phyloP scores from a whole-genome alignment of 2,329 filamentous ascomycete genomes.

The Gnomoniopsis sp. region DNA sequence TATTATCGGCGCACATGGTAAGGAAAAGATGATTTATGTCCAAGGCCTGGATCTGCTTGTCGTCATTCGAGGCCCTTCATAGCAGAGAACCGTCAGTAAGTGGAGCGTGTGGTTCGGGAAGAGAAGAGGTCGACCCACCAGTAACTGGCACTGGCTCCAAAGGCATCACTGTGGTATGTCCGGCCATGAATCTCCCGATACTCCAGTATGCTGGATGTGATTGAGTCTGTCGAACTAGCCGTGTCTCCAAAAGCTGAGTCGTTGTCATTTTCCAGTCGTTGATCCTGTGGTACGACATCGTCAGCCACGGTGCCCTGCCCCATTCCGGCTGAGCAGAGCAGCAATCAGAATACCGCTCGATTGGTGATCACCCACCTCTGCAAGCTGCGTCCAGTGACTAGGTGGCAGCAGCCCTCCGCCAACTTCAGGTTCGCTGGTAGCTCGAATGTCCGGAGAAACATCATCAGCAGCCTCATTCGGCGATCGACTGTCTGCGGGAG shows the following conservation, averaged over 20 bases:
- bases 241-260: conserved; percentile 17
- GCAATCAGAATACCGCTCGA: not conserved
- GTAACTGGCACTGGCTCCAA: conserved; percentile 14
- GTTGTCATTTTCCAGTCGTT: conserved; percentile 12
- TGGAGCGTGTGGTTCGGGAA: not conserved
- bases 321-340: not conserved
- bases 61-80: conserved; percentile 27
- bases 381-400: conserved; percentile 16
- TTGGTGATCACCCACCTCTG: conserved; percentile 8
- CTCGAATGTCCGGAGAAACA: not conserved
- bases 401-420: conserved; percentile 10
- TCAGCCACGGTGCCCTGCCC: not conserved
- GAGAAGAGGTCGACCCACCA: conserved; percentile 26
- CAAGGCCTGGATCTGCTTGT: conserved; percentile 28
- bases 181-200: conserved; percentile 18
- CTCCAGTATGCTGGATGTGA: conserved; percentile 16
- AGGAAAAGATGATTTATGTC: conserved; percentile 29
- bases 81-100: not conserved
- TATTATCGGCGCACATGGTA: conserved; percentile 23
- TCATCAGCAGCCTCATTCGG: not conserved
- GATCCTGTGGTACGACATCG: not conserved
- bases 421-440: not conserved
- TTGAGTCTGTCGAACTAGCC: conserved; percentile 16
- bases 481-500: not conserved
- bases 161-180: conserved; percentile 17